Percentiles rank a stretch among this genome's conserved stretches.
Evolutionary conservation across 257 asterid genomes (phyloP).

Genomic region (Primulina eburnea): DNA sequence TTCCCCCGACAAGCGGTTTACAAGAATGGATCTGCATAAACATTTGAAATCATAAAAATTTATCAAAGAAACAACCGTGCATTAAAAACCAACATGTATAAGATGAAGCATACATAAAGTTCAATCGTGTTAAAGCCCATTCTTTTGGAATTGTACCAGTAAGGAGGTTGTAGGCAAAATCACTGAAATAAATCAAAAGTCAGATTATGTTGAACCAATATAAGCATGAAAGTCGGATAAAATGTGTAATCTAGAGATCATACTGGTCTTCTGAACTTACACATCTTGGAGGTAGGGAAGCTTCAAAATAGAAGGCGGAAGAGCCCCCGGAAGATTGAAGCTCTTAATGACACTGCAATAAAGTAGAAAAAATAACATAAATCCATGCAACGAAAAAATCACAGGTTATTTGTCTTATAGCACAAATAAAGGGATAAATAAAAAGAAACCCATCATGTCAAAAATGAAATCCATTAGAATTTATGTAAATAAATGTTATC

Average conservation of each 20-base stretch:
- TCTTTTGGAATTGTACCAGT: conserved; percentile 73
- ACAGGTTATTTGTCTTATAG: not conserved
- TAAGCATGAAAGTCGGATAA: conserved; percentile 14
- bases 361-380: conserved; percentile 16
- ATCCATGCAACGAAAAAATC: not conserved
- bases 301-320: conserved; percentile 52
- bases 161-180: conserved; percentile 82
- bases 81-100: conserved; percentile 12
- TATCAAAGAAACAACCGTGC: conserved; percentile 12
- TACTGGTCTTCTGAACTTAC: conserved; percentile 43
- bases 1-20: conserved; percentile 79
- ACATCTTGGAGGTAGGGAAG: conserved; percentile 64
- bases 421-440: not conserved
- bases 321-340: conserved; percentile 72
- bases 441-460: not conserved
- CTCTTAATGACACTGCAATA: conserved; percentile 70
- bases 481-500: not conserved
- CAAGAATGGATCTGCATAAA: conserved; percentile 76
- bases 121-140: conserved; percentile 68
- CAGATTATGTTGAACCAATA: conserved; percentile 4
- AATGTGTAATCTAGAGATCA: conserved; percentile 15
- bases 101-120: conserved; percentile 45
- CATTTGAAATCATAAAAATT: conserved; percentile 24
- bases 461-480: not conserved
- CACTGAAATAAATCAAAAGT: conserved; percentile 43